Conservation (phyloP, 2,329 filamentous ascomycete genomes). For the Clonostachys solani region DNA sequence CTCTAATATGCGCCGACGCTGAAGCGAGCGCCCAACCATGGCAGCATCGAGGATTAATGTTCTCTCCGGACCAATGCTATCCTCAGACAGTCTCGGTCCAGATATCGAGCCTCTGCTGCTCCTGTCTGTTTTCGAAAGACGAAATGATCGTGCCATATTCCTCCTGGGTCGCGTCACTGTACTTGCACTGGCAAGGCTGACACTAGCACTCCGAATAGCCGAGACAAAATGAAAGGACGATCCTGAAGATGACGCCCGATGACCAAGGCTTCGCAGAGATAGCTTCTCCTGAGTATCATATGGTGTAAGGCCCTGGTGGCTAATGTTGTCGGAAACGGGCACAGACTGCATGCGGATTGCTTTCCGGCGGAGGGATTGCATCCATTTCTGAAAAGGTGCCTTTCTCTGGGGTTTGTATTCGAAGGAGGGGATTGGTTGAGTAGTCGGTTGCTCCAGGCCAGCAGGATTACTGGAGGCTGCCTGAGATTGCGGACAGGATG, state of each 20-base stretch:
- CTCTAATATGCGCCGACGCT: slow-evolving; percentile 75
- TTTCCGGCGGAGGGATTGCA: slow-evolving; percentile 62
- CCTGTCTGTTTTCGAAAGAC: slow-evolving; percentile 55
- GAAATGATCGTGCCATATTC: slow-evolving; percentile 43
- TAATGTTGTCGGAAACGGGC: background rate
- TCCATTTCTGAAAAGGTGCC: slow-evolving; percentile 66
- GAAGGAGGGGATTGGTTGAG: slow-evolving; percentile 2
- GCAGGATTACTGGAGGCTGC: background rate
- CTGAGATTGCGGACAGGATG: too few relatives aligned
- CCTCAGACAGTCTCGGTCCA: slow-evolving; percentile 58
- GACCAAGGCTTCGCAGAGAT: background rate
- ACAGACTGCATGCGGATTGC: slow-evolving; percentile 25
- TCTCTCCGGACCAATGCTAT: slow-evolving; percentile 57
- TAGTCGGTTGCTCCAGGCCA: background rate
- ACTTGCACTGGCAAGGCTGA: slow-evolving; percentile 72
- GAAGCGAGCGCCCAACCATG: slow-evolving; percentile 66
- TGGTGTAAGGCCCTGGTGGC: background rate
- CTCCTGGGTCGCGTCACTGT: slow-evolving; percentile 57
- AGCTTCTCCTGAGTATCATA: background rate
- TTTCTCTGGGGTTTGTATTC: slow-evolving; percentile 3
- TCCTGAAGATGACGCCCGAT: slow-evolving; percentile 54
- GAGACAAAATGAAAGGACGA: slow-evolving; percentile 78
- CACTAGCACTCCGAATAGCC: slow-evolving; percentile 75
- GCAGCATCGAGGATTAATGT: slow-evolving; percentile 55
- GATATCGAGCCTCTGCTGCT: slow-evolving; percentile 59